Conservation (phyloP, 2,329 filamentous ascomycete species). For the Sarocladiaceae sp. region DNA sequence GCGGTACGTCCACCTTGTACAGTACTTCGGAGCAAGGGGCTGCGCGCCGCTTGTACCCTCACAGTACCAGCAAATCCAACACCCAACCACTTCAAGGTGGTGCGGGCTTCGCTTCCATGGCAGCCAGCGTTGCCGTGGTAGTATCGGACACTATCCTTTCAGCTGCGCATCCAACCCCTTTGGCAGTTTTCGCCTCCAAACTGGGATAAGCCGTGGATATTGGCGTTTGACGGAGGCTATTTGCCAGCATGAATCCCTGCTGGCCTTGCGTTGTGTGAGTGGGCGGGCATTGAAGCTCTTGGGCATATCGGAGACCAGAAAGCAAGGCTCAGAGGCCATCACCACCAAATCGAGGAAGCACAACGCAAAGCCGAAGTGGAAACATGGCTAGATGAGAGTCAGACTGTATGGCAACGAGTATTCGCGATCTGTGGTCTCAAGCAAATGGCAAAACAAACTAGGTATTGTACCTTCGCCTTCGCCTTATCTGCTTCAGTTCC, state of each 20-base stretch:
- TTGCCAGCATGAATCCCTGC: background rate
- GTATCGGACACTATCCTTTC: background rate
- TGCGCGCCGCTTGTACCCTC: constrained; percentile 28
- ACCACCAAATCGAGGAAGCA: background rate
- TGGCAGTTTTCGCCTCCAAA: background rate
- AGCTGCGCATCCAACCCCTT: background rate
- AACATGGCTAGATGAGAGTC: background rate
- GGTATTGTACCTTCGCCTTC: no score
- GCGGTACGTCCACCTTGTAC: constrained; percentile 30
- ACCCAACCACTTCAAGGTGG: background rate
- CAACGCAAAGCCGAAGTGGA: background rate
- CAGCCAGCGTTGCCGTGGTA: constrained; percentile 3
- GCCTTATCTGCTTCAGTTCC: no score
- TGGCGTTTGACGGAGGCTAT: background rate
- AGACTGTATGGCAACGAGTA: no score
- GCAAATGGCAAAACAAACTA: no score
- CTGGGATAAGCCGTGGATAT: background rate
- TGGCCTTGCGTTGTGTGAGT: background rate
- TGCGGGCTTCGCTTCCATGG: constrained; percentile 4
- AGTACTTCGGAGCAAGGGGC: constrained; percentile 29
- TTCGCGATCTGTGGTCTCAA: no score
- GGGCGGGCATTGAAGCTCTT: background rate
- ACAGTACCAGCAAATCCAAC: constrained; percentile 31
- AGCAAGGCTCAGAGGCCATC: no score
- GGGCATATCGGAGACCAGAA: no score